Percentiles rank a stretch among this genome's conserved stretches.
Evolutionary conservation across 1,139 yeast species (phyloP).

Genomic region (Lodderomyces pseudojiufengensis): DNA sequence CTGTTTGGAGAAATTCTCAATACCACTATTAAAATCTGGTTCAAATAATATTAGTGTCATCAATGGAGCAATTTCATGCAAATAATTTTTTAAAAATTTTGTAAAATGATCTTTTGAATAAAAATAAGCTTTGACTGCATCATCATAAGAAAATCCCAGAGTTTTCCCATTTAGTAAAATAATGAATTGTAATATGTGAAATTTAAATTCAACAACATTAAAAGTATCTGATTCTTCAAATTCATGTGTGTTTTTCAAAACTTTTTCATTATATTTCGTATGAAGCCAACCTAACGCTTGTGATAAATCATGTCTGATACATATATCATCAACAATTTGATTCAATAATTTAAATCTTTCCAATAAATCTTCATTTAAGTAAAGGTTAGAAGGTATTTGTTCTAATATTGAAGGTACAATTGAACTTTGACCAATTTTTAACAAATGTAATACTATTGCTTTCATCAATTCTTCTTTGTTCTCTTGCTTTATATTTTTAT

Average conservation of each 20-base stretch:
- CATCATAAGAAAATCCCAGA: conserved; percentile 18
- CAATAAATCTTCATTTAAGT: conserved; percentile 24
- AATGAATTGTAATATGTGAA: conserved; percentile 59
- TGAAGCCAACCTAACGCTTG: conserved; percentile 37
- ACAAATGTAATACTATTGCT: conserved; percentile 38
- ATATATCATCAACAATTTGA: conserved; percentile 36
- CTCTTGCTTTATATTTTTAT: conserved; percentile 19
- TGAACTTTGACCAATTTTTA: conserved; percentile 42
- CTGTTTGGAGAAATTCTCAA: conserved; percentile 18
- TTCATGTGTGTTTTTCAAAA: not conserved
- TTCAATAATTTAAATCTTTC: conserved; percentile 29
- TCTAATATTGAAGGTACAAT: conserved; percentile 30
- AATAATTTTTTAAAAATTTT: conserved; percentile 34
- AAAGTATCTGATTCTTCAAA: conserved; percentile 4
- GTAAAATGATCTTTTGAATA: conserved; percentile 57
- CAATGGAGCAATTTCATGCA: conserved; percentile 50
- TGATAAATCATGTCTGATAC: conserved; percentile 30
- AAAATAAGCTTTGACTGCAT: conserved; percentile 44
- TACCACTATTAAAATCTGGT: conserved; percentile 14
- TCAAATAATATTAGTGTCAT: conserved; percentile 46
- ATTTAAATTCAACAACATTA: conserved; percentile 49
- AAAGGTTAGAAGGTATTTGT: conserved; percentile 14
- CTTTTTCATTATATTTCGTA: conserved; percentile 19
- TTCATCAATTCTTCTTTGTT: conserved; percentile 37
- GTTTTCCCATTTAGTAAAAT: conserved; percentile 33